Conservation (phyloP, 2,329 filamentous ascomycete species). For the Albifimbria verrucaria region DNA sequence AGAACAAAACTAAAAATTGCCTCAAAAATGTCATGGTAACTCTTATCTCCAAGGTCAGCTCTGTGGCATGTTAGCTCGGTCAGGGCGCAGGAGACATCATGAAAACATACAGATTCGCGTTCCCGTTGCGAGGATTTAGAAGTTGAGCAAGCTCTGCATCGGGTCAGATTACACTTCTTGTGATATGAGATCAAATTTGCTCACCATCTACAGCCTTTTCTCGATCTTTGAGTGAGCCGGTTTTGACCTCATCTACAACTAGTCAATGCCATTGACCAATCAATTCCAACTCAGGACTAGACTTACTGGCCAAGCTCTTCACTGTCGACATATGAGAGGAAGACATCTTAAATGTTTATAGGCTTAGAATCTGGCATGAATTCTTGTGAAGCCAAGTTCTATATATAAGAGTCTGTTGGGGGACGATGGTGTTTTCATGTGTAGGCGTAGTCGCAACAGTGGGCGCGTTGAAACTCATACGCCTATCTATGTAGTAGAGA, state of each 20-base stretch:
- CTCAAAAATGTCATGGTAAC: slow-evolving; percentile 80
- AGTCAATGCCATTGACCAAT: slow-evolving; percentile 9
- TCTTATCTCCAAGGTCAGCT: slow-evolving; percentile 63
- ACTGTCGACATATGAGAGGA: slow-evolving; percentile 29
- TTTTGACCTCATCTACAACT: slow-evolving; percentile 29
- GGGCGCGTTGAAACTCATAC: too few species aligned
- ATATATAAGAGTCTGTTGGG: too few species aligned
- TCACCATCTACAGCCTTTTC: slow-evolving; percentile 39
- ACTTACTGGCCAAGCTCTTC: slow-evolving; percentile 31
- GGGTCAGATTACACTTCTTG: background rate
- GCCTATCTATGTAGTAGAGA: too few species aligned
- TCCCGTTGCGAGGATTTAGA: slow-evolving; percentile 33
- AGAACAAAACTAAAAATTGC: slow-evolving; percentile 68
- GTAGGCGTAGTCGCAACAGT: too few species aligned
- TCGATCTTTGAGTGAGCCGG: slow-evolving; percentile 32
- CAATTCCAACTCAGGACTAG: slow-evolving; percentile 2
- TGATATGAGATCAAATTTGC: slow-evolving; percentile 3
- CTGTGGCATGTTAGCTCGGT: slow-evolving; percentile 16
- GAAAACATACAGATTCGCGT: slow-evolving; percentile 31
- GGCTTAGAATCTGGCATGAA: too few species aligned
- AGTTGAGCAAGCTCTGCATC: slow-evolving; percentile 33
- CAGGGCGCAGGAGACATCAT: background rate
- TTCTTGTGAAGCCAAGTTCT: too few species aligned
- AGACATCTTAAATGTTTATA: slow-evolving; percentile 29
- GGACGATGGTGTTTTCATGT: too few species aligned